Evolutionary conservation across 108 stramenopile genomes (phyloP).

Genomic region (Nitzschia sp.): DNA sequence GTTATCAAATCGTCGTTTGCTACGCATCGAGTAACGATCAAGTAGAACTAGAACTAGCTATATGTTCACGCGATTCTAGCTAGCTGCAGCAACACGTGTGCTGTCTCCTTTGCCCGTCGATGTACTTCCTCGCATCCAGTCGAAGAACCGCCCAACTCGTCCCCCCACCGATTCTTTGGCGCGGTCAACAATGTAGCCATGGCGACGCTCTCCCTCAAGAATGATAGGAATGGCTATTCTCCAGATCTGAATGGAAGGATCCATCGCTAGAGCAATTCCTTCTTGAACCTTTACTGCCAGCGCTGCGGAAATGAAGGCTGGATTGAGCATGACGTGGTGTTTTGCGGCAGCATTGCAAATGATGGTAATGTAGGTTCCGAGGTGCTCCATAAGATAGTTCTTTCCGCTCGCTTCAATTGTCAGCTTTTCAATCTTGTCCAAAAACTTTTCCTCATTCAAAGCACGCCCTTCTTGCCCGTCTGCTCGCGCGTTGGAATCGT

Average conservation of each 20-base stretch:
- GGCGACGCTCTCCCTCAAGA: slow-evolving; percentile 42
- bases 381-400: slow-evolving; percentile 55
- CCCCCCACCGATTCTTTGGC: slow-evolving; percentile 17
- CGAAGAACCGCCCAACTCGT: background rate
- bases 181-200: slow-evolving; percentile 14
- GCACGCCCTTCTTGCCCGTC: slow-evolving; percentile 17
- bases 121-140: slow-evolving; percentile 17
- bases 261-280: slow-evolving; percentile 62
- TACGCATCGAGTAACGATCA: background rate
- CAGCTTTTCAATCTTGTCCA: slow-evolving; percentile 48
- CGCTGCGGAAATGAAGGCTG: slow-evolving; percentile 57
- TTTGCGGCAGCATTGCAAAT: slow-evolving; percentile 55
- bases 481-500: slow-evolving; percentile 43
- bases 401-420: slow-evolving; percentile 34
- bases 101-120: background rate
- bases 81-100: background rate
- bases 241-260: slow-evolving; percentile 49
- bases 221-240: slow-evolving; percentile 62
- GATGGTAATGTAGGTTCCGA: slow-evolving; percentile 52
- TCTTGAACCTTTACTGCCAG: slow-evolving; percentile 69
- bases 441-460: slow-evolving; percentile 46
- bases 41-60: background rate
- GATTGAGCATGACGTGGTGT: slow-evolving; percentile 62
- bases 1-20: too few relatives aligned
- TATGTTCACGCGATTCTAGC: too few relatives aligned